These are phyloP conservation scores for Syncephalis plumigaleata DNA, from an alignment of 371 early-diverging fungal species.

Conservation along the genomic window DNA sequence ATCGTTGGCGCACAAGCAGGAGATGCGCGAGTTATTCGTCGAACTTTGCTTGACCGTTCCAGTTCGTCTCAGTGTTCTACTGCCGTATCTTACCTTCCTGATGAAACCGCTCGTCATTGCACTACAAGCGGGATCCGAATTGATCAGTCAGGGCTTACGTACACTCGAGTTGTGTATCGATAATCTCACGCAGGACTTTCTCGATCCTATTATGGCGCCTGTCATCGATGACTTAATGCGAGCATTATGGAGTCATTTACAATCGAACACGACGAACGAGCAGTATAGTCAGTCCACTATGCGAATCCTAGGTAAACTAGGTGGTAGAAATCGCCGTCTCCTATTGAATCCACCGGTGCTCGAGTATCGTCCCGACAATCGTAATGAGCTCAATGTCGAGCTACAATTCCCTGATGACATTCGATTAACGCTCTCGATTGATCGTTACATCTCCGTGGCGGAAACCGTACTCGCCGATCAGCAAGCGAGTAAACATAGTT, in stretches of 20 bases:
- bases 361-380: constrained; percentile 18
- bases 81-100: constrained; percentile 85
- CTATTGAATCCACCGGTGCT: constrained; percentile 49
- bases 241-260: constrained; percentile 79
- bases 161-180: constrained; percentile 97
- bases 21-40: constrained; percentile 73
- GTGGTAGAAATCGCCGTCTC: constrained; percentile 73
- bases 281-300: constrained; percentile 73
- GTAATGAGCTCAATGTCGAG: constrained; percentile 46
- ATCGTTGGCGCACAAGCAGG: constrained; percentile 57
- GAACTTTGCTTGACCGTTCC: constrained; percentile 93
- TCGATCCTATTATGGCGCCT: constrained; percentile 91
- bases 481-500: constrained; percentile 24
- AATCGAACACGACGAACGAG: constrained; percentile 67
- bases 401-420: constrained; percentile 7
- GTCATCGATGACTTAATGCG: constrained; percentile 86
- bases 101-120: constrained; percentile 95
- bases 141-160: constrained; percentile 88
- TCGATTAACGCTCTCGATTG: constrained; percentile 26
- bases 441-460: constrained; percentile 28
- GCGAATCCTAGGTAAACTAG: constrained; percentile 92
- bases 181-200: constrained; percentile 89
- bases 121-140: constrained; percentile 75
- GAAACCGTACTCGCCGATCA: constrained; percentile 34
- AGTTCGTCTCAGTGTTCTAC: constrained; percentile 83